These are phyloP conservation scores for Pestalotiopsis sp. DNA, from an alignment of 2,329 filamentous ascomycete genomes.

Conservation along the genomic window DNA sequence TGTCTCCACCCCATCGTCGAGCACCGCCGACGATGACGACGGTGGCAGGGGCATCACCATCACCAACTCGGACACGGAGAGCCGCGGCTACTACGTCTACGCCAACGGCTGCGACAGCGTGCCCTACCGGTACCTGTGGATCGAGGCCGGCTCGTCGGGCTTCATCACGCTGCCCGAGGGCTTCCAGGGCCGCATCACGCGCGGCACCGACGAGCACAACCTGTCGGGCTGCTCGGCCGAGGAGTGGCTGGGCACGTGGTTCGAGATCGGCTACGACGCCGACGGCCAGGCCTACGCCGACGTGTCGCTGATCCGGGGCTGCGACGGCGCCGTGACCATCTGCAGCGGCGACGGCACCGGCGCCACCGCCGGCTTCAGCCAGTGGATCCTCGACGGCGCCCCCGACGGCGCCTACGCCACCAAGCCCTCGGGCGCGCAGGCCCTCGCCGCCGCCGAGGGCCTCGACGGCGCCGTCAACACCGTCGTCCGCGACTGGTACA, in stretches of 20 bases:
- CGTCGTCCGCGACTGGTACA: constrained; percentile 22
- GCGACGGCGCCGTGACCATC: constrained; percentile 25
- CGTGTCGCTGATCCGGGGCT: constrained; percentile 29
- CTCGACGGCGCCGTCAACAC: constrained; percentile 19
- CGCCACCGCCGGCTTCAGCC: constrained; percentile 27
- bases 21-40: neutral
- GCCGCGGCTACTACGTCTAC: constrained; percentile 25
- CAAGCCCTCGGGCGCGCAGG: constrained; percentile 23
- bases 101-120: constrained; percentile 29
- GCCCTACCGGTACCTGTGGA: constrained; percentile 30
- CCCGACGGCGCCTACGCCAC: constrained; percentile 20
- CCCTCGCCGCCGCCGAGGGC: constrained; percentile 25
- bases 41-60: neutral
- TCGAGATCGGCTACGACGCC: constrained; percentile 25
- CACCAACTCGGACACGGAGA: constrained; percentile 19
- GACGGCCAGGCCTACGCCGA: constrained; percentile 27
- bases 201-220: constrained; percentile 27
- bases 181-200: constrained; percentile 29
- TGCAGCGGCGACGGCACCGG: constrained; percentile 23
- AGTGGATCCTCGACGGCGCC: constrained; percentile 24
- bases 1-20: neutral
- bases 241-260: constrained; percentile 27
- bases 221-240: constrained; percentile 21
- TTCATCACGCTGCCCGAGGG: constrained; percentile 27
- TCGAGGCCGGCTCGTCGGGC: constrained; percentile 21